Evolutionary conservation across 2,329 filamentous ascomycete species (phyloP).

Genomic region (Myriangium duriaei): DNA sequence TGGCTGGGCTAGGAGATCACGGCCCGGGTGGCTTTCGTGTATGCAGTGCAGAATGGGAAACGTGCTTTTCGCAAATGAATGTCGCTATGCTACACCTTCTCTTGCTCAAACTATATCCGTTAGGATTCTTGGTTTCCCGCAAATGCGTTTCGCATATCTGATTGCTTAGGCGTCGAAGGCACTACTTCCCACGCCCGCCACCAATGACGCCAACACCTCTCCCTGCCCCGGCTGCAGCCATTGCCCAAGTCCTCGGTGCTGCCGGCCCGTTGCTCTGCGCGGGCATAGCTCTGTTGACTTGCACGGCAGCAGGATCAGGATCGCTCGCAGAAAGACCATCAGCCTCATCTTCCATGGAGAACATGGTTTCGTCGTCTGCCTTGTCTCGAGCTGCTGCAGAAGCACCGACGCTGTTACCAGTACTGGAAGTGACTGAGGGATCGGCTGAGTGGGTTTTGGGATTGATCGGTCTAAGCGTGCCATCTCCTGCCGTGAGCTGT

Average conservation of each 20-base stretch:
- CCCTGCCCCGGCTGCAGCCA: not conserved
- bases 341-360: constrained; percentile 21
- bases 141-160: too few relatives aligned
- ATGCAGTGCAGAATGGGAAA: too few relatives aligned
- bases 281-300: not conserved
- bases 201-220: constrained; percentile 6
- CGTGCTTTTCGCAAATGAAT: too few relatives aligned
- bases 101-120: too few relatives aligned
- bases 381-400: constrained; percentile 15
- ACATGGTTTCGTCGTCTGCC: constrained; percentile 22
- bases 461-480: constrained; percentile 5
- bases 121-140: too few relatives aligned
- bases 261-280: too few relatives aligned
- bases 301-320: constrained; percentile 2
- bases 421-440: not conserved
- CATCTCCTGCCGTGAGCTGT: constrained; percentile 10
- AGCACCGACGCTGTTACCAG: constrained; percentile 14
- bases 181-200: constrained; percentile 3
- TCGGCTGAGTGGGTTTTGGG: too few relatives aligned
- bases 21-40: too few relatives aligned
- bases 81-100: too few relatives aligned
- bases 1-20: too few relatives aligned
- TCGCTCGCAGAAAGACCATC: constrained; percentile 40
- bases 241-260: not conserved
- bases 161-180: too few relatives aligned